A percentile compares a stretch with the other conserved stretches of the same genome.
phyloP scores from a whole-genome alignment of 2,329 filamentous ascomycete species.

The Pseudogymnoascus sp. region DNA sequence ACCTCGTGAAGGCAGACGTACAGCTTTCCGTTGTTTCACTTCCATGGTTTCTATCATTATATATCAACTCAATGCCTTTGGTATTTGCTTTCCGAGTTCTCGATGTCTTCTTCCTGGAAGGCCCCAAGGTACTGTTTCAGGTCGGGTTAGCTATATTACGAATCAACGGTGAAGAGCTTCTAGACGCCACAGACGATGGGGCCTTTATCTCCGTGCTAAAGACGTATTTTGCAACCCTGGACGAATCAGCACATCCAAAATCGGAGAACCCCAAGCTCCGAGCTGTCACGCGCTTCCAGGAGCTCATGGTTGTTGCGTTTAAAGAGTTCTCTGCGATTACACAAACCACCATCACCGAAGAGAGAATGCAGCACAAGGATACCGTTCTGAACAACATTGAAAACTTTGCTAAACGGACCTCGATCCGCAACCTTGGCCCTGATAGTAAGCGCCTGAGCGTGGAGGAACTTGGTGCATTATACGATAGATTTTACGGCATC shows the following conservation, averaged over 20 bases:
- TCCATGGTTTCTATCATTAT: conserved; percentile 95
- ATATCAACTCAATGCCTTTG: conserved; percentile 98
- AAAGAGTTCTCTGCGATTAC: conserved; percentile 97
- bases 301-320: conserved; percentile 98
- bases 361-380: conserved; percentile 86
- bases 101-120: conserved; percentile 97
- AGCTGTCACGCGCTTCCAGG: conserved; percentile 91
- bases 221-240: conserved; percentile 82
- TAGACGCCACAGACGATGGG: conserved; percentile 89
- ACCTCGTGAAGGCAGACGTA: conserved; percentile 92
- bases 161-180: conserved; percentile 90
- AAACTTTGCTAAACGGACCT: conserved; percentile 92
- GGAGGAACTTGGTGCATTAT: conserved; percentile 81
- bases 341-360: conserved; percentile 80
- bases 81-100: conserved; percentile 95
- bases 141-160: conserved; percentile 92
- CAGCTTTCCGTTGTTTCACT: conserved; percentile 95
- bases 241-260: conserved; percentile 91
- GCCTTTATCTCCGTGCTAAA: conserved; percentile 96
- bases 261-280: conserved; percentile 92
- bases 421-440: conserved; percentile 87
- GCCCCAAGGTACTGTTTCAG: conserved; percentile 94
- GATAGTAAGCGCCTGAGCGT: conserved; percentile 85
- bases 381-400: conserved; percentile 92
- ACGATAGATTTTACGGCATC: conserved; percentile 88